These are phyloP conservation scores for Ustilago sp. DNA, from an alignment of 1,284 basidiomycete genomes.

Conservation along the genomic window DNA sequence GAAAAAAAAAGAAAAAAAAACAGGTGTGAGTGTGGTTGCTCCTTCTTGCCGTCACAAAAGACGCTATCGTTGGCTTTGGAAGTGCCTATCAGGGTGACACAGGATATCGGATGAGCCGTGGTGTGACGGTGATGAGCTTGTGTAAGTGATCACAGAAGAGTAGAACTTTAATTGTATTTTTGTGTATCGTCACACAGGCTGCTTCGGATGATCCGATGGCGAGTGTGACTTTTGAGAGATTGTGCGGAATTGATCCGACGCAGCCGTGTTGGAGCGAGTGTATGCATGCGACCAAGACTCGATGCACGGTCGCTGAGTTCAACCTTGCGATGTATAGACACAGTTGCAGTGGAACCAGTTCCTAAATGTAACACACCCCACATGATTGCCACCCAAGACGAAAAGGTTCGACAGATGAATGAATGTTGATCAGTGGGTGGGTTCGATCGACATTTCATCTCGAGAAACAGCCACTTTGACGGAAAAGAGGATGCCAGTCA, in stretches of 20 bases:
- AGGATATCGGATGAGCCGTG: background rate
- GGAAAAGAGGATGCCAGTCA: too few species aligned
- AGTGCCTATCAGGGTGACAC: background rate
- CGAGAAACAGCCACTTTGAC: background rate
- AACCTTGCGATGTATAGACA: too few species aligned
- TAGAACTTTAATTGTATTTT: background rate
- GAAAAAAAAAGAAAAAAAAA: background rate
- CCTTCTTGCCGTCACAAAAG: background rate
- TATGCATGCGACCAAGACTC: too few species aligned
- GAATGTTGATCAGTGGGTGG: background rate
- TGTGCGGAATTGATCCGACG: background rate
- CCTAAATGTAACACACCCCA: background rate
- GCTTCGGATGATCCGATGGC: background rate
- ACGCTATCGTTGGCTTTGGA: background rate
- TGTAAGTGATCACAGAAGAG: constrained; percentile 3
- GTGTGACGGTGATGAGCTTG: background rate
- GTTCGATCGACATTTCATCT: background rate
- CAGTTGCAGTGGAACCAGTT: too few species aligned
- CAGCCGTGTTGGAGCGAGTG: background rate
- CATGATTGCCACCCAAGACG: background rate
- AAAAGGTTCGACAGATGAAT: background rate
- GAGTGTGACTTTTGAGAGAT: background rate
- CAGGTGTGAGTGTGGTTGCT: too few species aligned
- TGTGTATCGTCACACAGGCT: background rate
- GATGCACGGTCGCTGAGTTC: too few species aligned